These are phyloP conservation scores for Aspergillus baeticus DNA, from an alignment of 495 filamentous ascomycete species.

Conservation along the genomic window DNA sequence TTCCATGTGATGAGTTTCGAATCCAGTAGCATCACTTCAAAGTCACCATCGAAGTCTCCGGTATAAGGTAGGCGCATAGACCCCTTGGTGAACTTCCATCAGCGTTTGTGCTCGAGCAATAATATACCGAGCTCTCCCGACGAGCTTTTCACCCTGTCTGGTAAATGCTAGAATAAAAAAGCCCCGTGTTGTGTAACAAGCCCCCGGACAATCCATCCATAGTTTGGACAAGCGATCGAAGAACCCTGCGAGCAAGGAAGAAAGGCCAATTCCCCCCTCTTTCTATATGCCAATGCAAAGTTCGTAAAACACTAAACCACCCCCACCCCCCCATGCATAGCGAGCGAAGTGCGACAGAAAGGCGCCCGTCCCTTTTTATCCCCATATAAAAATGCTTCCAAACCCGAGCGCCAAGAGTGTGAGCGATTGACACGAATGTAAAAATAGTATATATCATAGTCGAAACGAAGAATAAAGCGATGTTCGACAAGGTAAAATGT, in stretches of 20 bases:
- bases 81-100: neutral
- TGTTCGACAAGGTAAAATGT: conserved; percentile 33
- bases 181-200: neutral
- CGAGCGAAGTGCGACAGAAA: conserved; percentile 44
- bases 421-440: conserved; percentile 50
- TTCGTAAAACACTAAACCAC: conserved; percentile 27
- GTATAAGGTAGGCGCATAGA: neutral
- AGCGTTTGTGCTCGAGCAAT: neutral
- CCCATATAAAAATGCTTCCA: conserved; percentile 26
- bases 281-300: conserved; percentile 46
- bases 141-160: neutral
- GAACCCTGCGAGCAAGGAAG: conserved; percentile 7
- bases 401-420: conserved; percentile 41
- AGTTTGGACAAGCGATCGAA: too few species aligned
- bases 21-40: conserved; percentile 11
- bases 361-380: conserved; percentile 34
- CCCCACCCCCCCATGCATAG: conserved; percentile 39
- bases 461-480: conserved; percentile 35
- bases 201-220: conserved; percentile 4
- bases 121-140: neutral
- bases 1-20: neutral
- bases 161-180: conserved; percentile 6
- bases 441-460: conserved; percentile 36
- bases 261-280: conserved; percentile 16
- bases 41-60: conserved; percentile 1